These are phyloP conservation scores for Stenocarpella maydis DNA, from an alignment of 2,329 filamentous ascomycete species.

Conservation along the genomic window DNA sequence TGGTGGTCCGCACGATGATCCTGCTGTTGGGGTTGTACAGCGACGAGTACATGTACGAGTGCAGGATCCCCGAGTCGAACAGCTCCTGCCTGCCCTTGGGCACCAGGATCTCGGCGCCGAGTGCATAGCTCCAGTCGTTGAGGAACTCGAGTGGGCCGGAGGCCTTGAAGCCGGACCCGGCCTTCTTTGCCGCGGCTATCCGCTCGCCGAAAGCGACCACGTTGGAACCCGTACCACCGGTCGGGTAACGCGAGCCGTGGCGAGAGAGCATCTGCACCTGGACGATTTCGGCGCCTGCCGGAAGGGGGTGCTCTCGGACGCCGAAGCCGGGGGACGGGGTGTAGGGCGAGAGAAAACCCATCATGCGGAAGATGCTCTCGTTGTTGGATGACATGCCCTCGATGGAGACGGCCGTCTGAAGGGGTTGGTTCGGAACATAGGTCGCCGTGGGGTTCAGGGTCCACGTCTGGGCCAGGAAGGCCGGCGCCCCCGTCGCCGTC, in stretches of 20 bases:
- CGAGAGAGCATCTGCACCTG: constrained; percentile 78
- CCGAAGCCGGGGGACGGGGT: constrained; percentile 77
- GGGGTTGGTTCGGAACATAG: constrained; percentile 73
- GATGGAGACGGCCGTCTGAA: constrained; percentile 76
- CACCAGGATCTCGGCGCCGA: constrained; percentile 76
- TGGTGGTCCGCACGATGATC: constrained; percentile 77
- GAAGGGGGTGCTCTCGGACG: constrained; percentile 74
- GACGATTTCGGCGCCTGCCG: constrained; percentile 70
- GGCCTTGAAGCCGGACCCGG: constrained; percentile 54
- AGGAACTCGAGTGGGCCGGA: constrained; percentile 70
- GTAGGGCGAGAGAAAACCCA: constrained; percentile 76
- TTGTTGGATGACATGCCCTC: constrained; percentile 63
- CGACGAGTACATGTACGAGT: constrained; percentile 76
- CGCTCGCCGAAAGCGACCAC: constrained; percentile 64
- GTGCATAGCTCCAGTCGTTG: constrained; percentile 72
- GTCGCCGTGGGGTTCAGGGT: constrained; percentile 70
- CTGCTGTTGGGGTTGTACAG: constrained; percentile 77
- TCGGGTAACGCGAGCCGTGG: constrained; percentile 79
- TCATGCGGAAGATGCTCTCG: constrained; percentile 73
- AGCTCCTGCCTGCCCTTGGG: constrained; percentile 75
- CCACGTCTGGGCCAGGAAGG: constrained; percentile 77
- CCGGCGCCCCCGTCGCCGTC: constrained; percentile 73
- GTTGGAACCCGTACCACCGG: constrained; percentile 58
- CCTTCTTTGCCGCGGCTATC: constrained; percentile 60
- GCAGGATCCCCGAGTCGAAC: constrained; percentile 71